A percentile compares a stretch with the other conserved stretches of the same genome.
phyloP scores from a whole-genome alignment of 2,329 filamentous ascomycete genomes.

The Neurospora sp. region DNA sequence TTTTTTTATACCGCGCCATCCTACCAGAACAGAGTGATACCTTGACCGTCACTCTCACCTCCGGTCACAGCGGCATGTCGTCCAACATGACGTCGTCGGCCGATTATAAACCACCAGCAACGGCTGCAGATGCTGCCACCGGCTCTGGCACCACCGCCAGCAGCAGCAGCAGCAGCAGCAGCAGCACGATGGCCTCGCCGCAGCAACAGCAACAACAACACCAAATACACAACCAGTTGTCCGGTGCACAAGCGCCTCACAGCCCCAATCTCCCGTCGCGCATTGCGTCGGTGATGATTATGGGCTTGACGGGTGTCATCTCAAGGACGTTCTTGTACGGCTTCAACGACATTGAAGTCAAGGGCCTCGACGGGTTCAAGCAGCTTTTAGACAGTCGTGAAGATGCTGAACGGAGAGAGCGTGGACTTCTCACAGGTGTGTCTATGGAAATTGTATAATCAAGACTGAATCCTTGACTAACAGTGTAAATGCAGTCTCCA shows the following conservation, averaged over 20 bases:
- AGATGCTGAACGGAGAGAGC: constrained; percentile 54
- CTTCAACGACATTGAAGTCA: constrained; percentile 64
- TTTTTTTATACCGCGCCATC: not conserved
- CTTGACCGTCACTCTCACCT: not conserved
- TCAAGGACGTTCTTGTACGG: constrained; percentile 67
- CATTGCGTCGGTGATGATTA: constrained; percentile 60
- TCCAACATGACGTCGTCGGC: not conserved
- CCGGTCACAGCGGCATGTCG: not conserved
- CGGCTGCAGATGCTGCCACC: not conserved
- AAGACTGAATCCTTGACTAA: constrained; percentile 3
- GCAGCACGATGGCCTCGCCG: not conserved
- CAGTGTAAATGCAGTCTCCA: constrained; percentile 52
- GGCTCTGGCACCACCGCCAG: not conserved
- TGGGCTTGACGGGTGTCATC: constrained; percentile 62
- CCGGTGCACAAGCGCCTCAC: constrained; percentile 17
- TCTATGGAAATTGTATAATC: constrained; percentile 5
- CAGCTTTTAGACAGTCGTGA: constrained; percentile 64
- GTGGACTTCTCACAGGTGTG: constrained; percentile 76
- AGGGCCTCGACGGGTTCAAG: constrained; percentile 68
- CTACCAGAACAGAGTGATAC: not conserved
- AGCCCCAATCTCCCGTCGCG: constrained; percentile 61
- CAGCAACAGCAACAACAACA: not conserved
- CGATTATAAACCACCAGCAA: not conserved
- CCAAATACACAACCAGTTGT: not conserved
- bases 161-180: not conserved